These are phyloP conservation scores for Colletotrichum eremochloae DNA, from an alignment of 2,329 filamentous ascomycete genomes.

Conservation along the genomic window DNA sequence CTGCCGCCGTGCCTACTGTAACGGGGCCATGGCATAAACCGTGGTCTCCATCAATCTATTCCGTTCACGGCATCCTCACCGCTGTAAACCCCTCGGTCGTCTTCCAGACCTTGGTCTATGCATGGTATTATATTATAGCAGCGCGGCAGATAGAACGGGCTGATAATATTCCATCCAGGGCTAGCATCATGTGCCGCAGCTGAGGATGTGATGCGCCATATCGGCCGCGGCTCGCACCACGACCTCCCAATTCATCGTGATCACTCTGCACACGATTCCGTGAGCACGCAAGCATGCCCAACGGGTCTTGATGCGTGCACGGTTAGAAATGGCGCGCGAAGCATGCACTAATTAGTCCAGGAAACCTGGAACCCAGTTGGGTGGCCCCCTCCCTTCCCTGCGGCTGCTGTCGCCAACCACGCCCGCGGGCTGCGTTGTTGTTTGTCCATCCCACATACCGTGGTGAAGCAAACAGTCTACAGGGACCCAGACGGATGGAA, in stretches of 20 bases:
- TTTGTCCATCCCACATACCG: neutral
- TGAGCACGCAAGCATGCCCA: neutral
- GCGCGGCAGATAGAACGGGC: neutral
- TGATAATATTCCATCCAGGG: conserved; percentile 7
- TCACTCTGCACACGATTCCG: neutral
- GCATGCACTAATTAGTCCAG: neutral
- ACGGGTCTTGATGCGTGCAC: neutral
- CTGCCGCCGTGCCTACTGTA: neutral
- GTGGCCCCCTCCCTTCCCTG: neutral
- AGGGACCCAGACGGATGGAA: neutral
- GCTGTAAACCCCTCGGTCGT: conserved; percentile 10
- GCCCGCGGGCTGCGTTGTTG: neutral
- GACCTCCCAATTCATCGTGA: neutral
- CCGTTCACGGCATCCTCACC: conserved; percentile 25
- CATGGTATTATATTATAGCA: neutral
- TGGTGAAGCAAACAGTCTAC: neutral
- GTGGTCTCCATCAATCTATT: conserved; percentile 35
- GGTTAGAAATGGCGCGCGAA: neutral
- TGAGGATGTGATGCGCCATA: neutral
- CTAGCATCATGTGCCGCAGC: neutral
- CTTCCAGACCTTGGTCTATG: neutral
- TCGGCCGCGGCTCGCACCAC: neutral
- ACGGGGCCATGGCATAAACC: conserved; percentile 25
- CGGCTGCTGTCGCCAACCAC: neutral
- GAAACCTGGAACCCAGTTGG: neutral